Conservation (phyloP, 225 moss, liverwort and hornwort genomes). For the Pleurozium schreberi region DNA sequence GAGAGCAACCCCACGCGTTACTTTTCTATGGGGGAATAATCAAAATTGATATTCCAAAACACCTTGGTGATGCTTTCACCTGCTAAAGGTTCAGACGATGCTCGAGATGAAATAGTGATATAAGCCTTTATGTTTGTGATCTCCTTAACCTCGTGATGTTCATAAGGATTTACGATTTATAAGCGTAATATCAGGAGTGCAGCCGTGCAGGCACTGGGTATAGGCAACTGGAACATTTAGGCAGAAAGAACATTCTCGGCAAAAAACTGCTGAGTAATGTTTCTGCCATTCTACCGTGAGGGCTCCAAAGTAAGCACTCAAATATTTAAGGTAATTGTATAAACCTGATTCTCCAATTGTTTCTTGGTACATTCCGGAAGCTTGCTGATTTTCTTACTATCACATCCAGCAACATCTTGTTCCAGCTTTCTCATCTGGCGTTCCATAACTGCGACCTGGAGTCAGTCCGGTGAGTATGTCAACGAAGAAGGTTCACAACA, state of each 20-base stretch:
- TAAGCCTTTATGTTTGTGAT: background rate
- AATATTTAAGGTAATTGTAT: background rate
- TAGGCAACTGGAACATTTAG: background rate
- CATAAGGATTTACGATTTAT: background rate
- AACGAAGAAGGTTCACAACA: background rate
- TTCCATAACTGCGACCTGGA: constrained; percentile 22
- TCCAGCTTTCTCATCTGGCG: constrained; percentile 24
- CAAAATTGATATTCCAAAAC: background rate
- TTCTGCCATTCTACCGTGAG: background rate
- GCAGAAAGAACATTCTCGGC: background rate
- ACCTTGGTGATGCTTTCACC: too few relatives aligned
- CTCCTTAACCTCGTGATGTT: background rate
- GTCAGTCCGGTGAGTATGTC: background rate
- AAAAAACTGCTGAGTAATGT: background rate
- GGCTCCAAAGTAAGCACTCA: background rate
- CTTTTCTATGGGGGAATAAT: background rate
- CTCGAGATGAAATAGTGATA: background rate
- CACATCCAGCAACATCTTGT: constrained; percentile 1
- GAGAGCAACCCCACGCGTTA: background rate
- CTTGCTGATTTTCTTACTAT: background rate
- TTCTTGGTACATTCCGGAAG: background rate
- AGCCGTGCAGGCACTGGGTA: background rate
- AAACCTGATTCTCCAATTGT: constrained; percentile 11
- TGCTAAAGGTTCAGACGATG: background rate
- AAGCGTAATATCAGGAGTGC: background rate